Evolutionary conservation across 228 moss, liverwort and hornwort species (phyloP), one percentile per base, ranked within the genome.

Genomic region (Sphagnum fallax): DNA sequence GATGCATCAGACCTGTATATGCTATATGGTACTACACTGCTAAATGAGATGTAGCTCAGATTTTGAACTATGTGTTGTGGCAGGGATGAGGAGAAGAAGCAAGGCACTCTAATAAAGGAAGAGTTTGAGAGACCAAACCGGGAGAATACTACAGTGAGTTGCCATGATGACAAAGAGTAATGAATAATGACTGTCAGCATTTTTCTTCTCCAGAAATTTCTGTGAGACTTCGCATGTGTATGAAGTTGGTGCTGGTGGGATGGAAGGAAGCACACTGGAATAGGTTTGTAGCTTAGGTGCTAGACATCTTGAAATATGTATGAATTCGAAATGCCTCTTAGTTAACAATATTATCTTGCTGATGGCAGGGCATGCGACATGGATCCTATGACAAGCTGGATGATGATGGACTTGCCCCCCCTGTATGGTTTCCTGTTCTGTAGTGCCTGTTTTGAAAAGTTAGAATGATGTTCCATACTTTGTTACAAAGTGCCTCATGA

Each of bases 351-450:
- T 32, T 32, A 32, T 32, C 32, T 32, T 32, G 32, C 32, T 5
- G 48, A 13, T 9, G 68, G 62, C 87, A 90, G 90, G 97, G 97
- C 70, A 98, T 98, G 97, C 91, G 93, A 65, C 97, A 98, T 83
- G 97, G 97, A 68, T 98, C 97, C 5, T 98, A 98, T 77, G 97
- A 98, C 72, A 98, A 98, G 75, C 84, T 98, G 18, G 97, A 98
- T 75, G 93, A 93, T 72, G 97, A 98, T 82, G 97, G 97, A 49
- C 90, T 98, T 69, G 91, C 97, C 61, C 97, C 97, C 69, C 97
- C 97, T 61, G 90, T 90, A 77, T 75, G 90, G 60, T 47, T 64
- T 16, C 68, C 9, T n/a, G 63, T 71, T 8, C 55, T 32, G 32
- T 32, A 32, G 32, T 32, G 32, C 32, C 32, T 32, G 32, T 32